Percentiles rank a stretch among this genome's conserved stretches.
Conservation (phyloP, 257 asterid genomes). For the Leonotis leonurus region DNA sequence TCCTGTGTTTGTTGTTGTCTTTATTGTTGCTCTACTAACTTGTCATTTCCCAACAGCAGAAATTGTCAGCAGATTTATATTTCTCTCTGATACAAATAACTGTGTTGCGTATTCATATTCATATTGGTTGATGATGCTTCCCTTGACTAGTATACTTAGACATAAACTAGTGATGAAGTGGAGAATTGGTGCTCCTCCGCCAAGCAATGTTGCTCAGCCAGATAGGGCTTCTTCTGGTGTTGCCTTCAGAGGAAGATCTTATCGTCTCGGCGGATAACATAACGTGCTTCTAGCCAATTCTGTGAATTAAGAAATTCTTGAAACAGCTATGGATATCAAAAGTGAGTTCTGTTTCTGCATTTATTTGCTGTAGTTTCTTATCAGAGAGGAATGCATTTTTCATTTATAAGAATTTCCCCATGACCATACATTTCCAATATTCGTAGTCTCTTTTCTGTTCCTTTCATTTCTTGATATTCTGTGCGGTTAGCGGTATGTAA, state of each 20-base stretch:
- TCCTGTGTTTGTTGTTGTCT: background rate
- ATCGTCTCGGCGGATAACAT: slow-evolving; percentile 64
- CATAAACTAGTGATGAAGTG: slow-evolving; percentile 52
- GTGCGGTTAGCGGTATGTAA: background rate
- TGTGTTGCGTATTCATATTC: too few relatives aligned
- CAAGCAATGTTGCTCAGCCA: slow-evolving; percentile 25
- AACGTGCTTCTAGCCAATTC: slow-evolving; percentile 1
- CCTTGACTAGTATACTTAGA: slow-evolving; percentile 46
- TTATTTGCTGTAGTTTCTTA: background rate
- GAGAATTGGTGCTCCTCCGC: slow-evolving; percentile 67
- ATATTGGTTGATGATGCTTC: slow-evolving; percentile 20
- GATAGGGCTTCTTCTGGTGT: slow-evolving; percentile 48
- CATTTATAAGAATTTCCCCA: background rate
- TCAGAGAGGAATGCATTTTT: background rate
- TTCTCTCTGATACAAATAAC: background rate
- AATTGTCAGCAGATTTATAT: background rate
- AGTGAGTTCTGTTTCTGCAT: background rate
- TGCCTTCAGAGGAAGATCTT: slow-evolving; percentile 78
- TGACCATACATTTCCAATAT: background rate
- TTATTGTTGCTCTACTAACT: background rate
- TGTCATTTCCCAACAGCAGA: background rate
- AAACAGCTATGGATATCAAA: background rate
- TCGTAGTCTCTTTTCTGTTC: background rate
- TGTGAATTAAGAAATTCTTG: too few relatives aligned
- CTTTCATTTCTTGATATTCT: background rate